A percentile compares a stretch with the other conserved stretches of the same genome.
These are phyloP conservation scores for Quercus alba DNA, from an alignment of 306 rosid species.

Conservation along the genomic window DNA sequence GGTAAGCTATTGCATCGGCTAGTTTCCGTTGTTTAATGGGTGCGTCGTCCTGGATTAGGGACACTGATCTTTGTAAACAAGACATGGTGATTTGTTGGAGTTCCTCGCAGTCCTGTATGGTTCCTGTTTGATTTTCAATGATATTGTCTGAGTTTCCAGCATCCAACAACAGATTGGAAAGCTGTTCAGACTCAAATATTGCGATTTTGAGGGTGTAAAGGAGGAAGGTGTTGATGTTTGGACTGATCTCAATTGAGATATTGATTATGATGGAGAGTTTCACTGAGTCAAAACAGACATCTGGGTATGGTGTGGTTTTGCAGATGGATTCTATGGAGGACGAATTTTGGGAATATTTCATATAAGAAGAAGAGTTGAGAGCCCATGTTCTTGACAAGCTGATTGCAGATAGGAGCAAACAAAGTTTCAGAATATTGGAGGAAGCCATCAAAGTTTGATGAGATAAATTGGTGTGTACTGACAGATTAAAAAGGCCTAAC, in stretches of 20 bases:
- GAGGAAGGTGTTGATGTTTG: constrained; percentile 52
- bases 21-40: constrained; percentile 18
- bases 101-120: constrained; percentile 63
- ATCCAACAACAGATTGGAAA: constrained; percentile 40
- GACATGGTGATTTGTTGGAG: constrained; percentile 62
- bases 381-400: constrained; percentile 18
- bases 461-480: neutral
- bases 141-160: constrained; percentile 35
- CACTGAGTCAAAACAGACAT: constrained; percentile 49
- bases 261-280: constrained; percentile 42
- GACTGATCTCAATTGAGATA: constrained; percentile 48
- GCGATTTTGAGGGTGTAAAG: constrained; percentile 60
- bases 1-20: constrained; percentile 55
- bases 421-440: constrained; percentile 20
- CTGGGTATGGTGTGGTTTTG: constrained; percentile 51
- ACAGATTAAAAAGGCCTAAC: neutral
- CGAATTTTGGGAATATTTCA: constrained; percentile 19
- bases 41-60: constrained; percentile 26
- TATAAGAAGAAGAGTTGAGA: constrained; percentile 24
- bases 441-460: constrained; percentile 42
- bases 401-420: constrained; percentile 33
- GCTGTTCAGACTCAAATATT: constrained; percentile 51
- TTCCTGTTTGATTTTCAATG: constrained; percentile 59
- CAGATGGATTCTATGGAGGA: constrained; percentile 52
- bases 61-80: constrained; percentile 47